A percentile compares a stretch with the other conserved stretches of the same genome.
phyloP scores from a whole-genome alignment of 2,329 filamentous ascomycete genomes.

The Cladophialophora exuberans region DNA sequence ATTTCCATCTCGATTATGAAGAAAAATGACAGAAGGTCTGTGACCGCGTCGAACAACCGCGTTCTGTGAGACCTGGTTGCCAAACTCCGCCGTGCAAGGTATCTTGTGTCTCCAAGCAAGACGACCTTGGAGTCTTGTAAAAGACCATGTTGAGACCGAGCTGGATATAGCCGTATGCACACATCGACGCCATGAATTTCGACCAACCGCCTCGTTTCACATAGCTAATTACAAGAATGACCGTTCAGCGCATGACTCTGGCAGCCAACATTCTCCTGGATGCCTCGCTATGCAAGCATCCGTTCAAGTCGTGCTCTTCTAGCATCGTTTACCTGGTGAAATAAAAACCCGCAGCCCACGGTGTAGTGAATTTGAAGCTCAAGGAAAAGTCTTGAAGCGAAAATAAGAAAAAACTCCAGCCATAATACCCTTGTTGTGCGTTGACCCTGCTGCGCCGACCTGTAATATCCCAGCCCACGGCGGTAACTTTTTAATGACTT shows the following conservation, averaged over 20 bases:
- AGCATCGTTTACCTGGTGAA: conserved; percentile 8
- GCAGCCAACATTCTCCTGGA: conserved; percentile 7
- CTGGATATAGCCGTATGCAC: conserved; percentile 9
- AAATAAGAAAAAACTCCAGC: conserved; percentile 15
- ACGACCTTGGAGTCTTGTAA: conserved; percentile 3
- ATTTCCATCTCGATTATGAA: conserved; percentile 12
- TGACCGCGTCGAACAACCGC: conserved; percentile 16
- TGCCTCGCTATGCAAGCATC: conserved; percentile 16
- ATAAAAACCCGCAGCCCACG: conserved; percentile 13
- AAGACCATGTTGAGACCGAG: not conserved
- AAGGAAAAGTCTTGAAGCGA: conserved; percentile 14
- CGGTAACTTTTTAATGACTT: conserved; percentile 28
- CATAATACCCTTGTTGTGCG: conserved; percentile 6
- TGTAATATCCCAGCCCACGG: conserved; percentile 7
- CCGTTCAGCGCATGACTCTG: conserved; percentile 11
- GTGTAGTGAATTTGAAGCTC: conserved; percentile 11
- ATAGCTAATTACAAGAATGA: conserved; percentile 30
- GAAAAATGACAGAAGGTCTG: conserved; percentile 16
- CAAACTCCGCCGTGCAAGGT: conserved; percentile 15
- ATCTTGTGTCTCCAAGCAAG: conserved; percentile 5
- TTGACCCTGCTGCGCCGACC: conserved; percentile 20
- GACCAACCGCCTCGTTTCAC: conserved; percentile 25
- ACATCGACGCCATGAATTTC: conserved; percentile 13
- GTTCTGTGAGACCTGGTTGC: conserved; percentile 17
- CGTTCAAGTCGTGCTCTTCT: conserved; percentile 12